Percentiles rank a stretch among this genome's conserved stretches.
phyloP scores from a whole-genome alignment of 768 basidiomycete genomes.

The Russula ochroleuca region DNA sequence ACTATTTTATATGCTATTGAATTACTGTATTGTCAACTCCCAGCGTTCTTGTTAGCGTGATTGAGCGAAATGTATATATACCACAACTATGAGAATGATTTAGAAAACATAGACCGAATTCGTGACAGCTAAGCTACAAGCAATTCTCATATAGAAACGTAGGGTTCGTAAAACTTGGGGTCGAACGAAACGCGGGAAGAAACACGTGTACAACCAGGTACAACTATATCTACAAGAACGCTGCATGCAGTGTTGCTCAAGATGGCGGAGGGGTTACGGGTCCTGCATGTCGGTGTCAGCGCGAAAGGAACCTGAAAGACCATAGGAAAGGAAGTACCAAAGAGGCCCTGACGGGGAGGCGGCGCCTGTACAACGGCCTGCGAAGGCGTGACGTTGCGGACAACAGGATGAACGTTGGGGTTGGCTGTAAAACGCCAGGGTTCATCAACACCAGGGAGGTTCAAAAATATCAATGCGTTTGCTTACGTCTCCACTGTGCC shows the following conservation, averaged over 20 bases:
- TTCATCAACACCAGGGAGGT: background rate
- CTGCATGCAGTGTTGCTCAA: slow-evolving; percentile 12
- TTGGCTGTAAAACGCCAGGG: slow-evolving; percentile 48
- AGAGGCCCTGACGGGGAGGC: slow-evolving; percentile 58
- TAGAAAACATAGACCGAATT: background rate
- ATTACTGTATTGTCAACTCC: background rate
- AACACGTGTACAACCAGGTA: background rate
- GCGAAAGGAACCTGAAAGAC: too few species aligned
- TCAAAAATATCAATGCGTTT: background rate
- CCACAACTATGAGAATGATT: background rate
- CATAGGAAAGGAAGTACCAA: slow-evolving; percentile 44
- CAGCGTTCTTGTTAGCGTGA: background rate
- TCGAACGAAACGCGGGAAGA: background rate
- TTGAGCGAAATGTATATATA: background rate
- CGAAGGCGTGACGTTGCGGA: slow-evolving; percentile 38
- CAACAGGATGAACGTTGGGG: slow-evolving; percentile 52
- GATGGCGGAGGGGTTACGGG: slow-evolving; percentile 34
- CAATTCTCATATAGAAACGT: background rate
- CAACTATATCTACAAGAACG: background rate
- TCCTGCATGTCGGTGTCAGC: slow-evolving; percentile 25
- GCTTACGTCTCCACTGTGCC: slow-evolving; percentile 82
- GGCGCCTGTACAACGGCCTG: slow-evolving; percentile 37
- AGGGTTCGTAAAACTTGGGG: background rate
- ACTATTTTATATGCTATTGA: background rate
- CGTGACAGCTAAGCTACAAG: slow-evolving; percentile 11